phyloP scores from a whole-genome alignment of 1,139 yeast genomes.

The Taiozyma sp. region DNA sequence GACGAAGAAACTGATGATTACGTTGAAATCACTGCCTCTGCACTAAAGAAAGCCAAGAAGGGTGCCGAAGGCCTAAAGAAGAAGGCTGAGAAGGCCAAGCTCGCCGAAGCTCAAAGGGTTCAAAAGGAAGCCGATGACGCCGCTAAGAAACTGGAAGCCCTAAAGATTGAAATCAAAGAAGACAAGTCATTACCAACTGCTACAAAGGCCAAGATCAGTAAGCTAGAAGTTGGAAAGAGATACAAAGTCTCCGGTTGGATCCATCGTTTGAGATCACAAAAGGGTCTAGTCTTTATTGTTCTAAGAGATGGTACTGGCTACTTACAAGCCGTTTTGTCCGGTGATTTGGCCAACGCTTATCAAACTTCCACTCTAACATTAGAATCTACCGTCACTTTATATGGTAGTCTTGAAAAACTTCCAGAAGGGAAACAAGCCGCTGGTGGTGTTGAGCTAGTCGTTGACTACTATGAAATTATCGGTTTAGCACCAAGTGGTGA shows the following conservation, averaged over 20 bases:
- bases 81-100: slow-evolving; percentile 77
- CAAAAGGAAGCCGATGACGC: slow-evolving; percentile 59
- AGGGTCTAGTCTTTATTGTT: slow-evolving; percentile 86
- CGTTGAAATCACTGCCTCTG: slow-evolving; percentile 83
- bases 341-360: slow-evolving; percentile 89
- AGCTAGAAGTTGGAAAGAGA: slow-evolving; percentile 48
- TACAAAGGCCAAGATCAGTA: slow-evolving; percentile 52
- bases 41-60: slow-evolving; percentile 92
- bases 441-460: slow-evolving; percentile 92
- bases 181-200: slow-evolving; percentile 73
- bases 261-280: slow-evolving; percentile 89
- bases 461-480: slow-evolving; percentile 81
- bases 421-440: slow-evolving; percentile 98
- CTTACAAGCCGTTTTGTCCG: slow-evolving; percentile 81
- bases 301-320: slow-evolving; percentile 94
- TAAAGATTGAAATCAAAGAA: slow-evolving; percentile 69
- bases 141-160: slow-evolving; percentile 67
- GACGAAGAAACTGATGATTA: slow-evolving; percentile 57
- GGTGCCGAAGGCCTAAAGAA: slow-evolving; percentile 91
- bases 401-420: slow-evolving; percentile 73
- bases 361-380: slow-evolving; percentile 80
- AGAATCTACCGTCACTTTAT: slow-evolving; percentile 77
- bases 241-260: slow-evolving; percentile 90
- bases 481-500: slow-evolving; percentile 97
- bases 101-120: slow-evolving; percentile 55